Evolutionary conservation across 495 filamentous ascomycete genomes (phyloP), one percentile per base, ranked within the genome.

Genomic region (Mytilinidion resinicola): DNA sequence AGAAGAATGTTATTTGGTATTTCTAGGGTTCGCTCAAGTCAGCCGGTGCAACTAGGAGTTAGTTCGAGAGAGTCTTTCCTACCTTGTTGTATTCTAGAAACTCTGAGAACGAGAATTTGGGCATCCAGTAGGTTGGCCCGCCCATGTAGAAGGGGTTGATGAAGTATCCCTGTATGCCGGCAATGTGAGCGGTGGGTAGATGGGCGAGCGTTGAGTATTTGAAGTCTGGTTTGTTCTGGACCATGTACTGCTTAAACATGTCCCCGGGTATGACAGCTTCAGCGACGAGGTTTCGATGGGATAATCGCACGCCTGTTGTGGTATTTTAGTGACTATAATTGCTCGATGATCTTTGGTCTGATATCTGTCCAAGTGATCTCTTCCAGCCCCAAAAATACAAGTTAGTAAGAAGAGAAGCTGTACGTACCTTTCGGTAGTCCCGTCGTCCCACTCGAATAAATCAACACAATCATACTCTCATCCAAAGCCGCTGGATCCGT

Each of bases 111-210:
- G 75, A 67, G 60, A 79, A 81, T 14, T 70, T 67, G 30, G 65
- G 58, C 78, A 81, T 80, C 77, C 77, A 79, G 69, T 76, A 79
- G n/a, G 73, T 67, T 10, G 72, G 66, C 3, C 73, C 76, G 25
- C 74, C 78, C 15, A 61, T 42, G 51, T 64, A 65, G 37, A 67
- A 59, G 4, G 69, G 65, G 54, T 68, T 69, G 53, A 70, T 74
- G 73, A 64, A 70, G 51, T 80, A 81, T 4, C 75, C 73, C 56
- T 76, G 74, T 14, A 66, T 66, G 9, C 70, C 70, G 35, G 70
- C 70, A 15, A 73, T 65, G 53, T 73, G 71, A 0, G 78, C 78
- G 4, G 74, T 69, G 7, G 79, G 79, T 9, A 81, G 67, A 61
- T 82, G 80, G 1, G 74, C 78, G 8, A 80, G 57, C 1, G 73